Conservation (phyloP, 768 basidiomycete species). For the Porphyrellus cyaneotinctus region DNA sequence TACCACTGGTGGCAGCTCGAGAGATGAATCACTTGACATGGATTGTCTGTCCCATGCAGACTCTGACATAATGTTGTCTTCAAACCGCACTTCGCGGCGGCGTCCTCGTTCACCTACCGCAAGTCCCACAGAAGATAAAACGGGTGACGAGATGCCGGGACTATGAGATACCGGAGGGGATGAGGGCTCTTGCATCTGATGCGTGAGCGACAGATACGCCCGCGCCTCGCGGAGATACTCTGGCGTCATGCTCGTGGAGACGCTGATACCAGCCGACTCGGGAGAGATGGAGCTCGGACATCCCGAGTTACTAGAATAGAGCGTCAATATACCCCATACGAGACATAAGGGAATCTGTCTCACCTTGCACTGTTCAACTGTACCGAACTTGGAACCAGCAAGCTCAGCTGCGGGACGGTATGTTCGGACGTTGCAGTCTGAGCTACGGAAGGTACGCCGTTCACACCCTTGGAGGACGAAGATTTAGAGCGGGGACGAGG, state of each 20-base stretch:
- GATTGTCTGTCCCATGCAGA: constrained; percentile 29
- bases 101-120: constrained; percentile 25
- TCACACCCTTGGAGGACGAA: constrained; percentile 11
- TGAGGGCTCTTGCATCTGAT: constrained; percentile 11
- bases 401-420: constrained; percentile 24
- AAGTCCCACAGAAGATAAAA: constrained; percentile 31
- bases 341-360: background rate
- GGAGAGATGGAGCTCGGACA: constrained; percentile 32
- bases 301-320: constrained; percentile 18
- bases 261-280: constrained; percentile 30
- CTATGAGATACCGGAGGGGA: constrained; percentile 16
- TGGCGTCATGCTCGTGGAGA: constrained; percentile 31
- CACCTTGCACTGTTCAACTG: constrained; percentile 17
- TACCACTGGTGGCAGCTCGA: constrained; percentile 20
- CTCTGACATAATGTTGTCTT: constrained; percentile 32
- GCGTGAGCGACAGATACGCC: constrained; percentile 32
- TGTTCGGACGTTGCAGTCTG: constrained; percentile 10
- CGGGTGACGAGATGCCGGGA: constrained; percentile 24
- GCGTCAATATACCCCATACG: constrained; percentile 1
- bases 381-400: constrained; percentile 25
- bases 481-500: constrained; percentile 5
- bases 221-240: constrained; percentile 32
- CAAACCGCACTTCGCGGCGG: constrained; percentile 33
- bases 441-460: constrained; percentile 1
- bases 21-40: constrained; percentile 28